A percentile compares a stretch with the other conserved stretches of the same genome.
phyloP scores from a whole-genome alignment of 805 yeast species.

The Metschnikowia rubicola region DNA sequence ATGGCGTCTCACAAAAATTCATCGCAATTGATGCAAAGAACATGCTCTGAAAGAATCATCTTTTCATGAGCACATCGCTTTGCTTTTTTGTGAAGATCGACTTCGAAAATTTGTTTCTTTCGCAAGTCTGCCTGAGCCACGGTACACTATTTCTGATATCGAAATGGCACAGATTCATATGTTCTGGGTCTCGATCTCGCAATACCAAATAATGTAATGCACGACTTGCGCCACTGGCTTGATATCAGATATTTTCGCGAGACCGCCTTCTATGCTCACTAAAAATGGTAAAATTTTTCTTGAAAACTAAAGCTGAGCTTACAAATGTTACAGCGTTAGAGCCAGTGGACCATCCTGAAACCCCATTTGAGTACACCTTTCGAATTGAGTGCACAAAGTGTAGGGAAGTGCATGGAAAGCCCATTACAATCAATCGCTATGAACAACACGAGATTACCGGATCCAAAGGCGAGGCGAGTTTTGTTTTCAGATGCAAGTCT shows the following conservation, averaged over 20 bases:
- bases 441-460: constrained; percentile 66
- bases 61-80: too few species aligned
- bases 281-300: constrained; percentile 37
- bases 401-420: constrained; percentile 71
- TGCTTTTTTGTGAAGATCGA: too few species aligned
- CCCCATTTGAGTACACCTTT: constrained; percentile 76
- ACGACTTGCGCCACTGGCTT: not conserved
- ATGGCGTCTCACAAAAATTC: too few species aligned
- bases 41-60: too few species aligned
- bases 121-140: too few species aligned
- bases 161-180: too few species aligned
- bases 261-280: too few species aligned
- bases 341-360: constrained; percentile 56
- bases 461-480: constrained; percentile 79
- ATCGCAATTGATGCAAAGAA: too few species aligned
- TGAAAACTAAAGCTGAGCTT: constrained; percentile 44
- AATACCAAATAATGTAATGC: too few species aligned
- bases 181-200: too few species aligned
- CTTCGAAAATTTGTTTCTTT: too few species aligned
- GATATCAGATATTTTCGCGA: not conserved
- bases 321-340: constrained; percentile 52
- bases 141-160: too few species aligned
- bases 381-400: constrained; percentile 73
- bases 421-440: constrained; percentile 61
- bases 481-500: constrained; percentile 69